Evolutionary conservation across 2,329 filamentous ascomycete genomes (phyloP).

Genomic region (Aspergillus ustus): DNA sequence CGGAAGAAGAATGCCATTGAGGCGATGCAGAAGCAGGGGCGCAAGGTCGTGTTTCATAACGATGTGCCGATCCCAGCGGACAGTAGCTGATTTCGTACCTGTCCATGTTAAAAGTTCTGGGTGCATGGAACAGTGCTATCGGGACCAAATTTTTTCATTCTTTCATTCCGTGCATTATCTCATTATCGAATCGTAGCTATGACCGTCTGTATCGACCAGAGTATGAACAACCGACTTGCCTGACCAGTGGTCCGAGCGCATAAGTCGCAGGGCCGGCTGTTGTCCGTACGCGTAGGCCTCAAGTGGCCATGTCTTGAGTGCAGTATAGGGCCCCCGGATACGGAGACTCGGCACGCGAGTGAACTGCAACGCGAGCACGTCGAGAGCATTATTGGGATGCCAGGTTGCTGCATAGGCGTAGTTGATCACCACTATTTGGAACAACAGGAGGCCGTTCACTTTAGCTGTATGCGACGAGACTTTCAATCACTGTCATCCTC

Average conservation of each 20-base stretch:
- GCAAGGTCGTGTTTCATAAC: constrained; percentile 20
- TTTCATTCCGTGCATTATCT: neutral
- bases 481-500: constrained; percentile 21
- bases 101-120: neutral
- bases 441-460: neutral
- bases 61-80: constrained; percentile 18
- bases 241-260: neutral
- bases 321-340: neutral
- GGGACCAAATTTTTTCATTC: neutral
- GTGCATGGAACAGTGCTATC: neutral
- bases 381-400: neutral
- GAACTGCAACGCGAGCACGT: neutral
- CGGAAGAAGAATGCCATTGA: constrained; percentile 21
- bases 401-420: too few species aligned
- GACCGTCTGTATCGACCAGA: neutral
- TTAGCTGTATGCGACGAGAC: neutral
- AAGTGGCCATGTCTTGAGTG: neutral
- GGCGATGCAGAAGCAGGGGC: constrained; percentile 20
- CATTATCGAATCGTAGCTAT: neutral
- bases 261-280: neutral
- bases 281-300: neutral
- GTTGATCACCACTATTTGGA: too few species aligned
- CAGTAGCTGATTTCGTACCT: neutral
- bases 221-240: neutral
- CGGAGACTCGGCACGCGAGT: neutral